phyloP scores from a whole-genome alignment of 169 alveolate genomes.

The Babesia gibsoni region DNA sequence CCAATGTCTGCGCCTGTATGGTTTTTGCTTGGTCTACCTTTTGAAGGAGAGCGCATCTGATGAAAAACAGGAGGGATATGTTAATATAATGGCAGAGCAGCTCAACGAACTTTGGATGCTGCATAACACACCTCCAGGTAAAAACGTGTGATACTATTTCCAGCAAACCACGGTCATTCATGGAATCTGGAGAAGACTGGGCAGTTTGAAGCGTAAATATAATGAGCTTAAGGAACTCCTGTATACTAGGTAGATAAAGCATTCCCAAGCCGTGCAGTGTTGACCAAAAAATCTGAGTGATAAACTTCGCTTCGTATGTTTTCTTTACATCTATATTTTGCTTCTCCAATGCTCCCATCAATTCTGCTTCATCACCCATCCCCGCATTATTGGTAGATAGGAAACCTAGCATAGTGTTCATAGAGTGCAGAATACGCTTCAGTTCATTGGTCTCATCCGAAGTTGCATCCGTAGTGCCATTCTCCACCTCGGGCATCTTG shows the following conservation, averaged over 20 bases:
- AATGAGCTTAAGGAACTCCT: constrained; percentile 67
- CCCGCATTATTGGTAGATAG: constrained; percentile 27
- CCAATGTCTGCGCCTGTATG: background rate
- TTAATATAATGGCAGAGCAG: constrained; percentile 67
- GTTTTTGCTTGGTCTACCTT: constrained; percentile 22
- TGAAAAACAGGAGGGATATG: constrained; percentile 53
- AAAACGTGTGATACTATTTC: constrained; percentile 60
- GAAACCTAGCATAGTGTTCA: constrained; percentile 34
- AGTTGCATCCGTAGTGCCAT: constrained; percentile 16
- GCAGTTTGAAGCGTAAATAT: constrained; percentile 44
- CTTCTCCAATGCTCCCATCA: constrained; percentile 42
- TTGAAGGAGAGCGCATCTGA: constrained; percentile 57
- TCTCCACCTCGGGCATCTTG: constrained; percentile 28
- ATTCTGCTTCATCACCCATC: constrained; percentile 61
- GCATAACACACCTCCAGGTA: constrained; percentile 66
- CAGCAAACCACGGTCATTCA: constrained; percentile 60
- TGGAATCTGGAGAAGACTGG: constrained; percentile 5
- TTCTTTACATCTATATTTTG: constrained; percentile 27
- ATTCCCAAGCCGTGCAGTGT: constrained; percentile 75
- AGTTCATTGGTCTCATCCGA: background rate
- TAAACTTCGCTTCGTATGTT: constrained; percentile 72
- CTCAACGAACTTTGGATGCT: constrained; percentile 52
- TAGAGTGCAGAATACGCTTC: constrained; percentile 9
- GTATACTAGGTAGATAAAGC: constrained; percentile 74
- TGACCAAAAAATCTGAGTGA: constrained; percentile 83